Conservation (phyloP, 1,284 basidiomycete species). For the Ganoderma boninense region DNA sequence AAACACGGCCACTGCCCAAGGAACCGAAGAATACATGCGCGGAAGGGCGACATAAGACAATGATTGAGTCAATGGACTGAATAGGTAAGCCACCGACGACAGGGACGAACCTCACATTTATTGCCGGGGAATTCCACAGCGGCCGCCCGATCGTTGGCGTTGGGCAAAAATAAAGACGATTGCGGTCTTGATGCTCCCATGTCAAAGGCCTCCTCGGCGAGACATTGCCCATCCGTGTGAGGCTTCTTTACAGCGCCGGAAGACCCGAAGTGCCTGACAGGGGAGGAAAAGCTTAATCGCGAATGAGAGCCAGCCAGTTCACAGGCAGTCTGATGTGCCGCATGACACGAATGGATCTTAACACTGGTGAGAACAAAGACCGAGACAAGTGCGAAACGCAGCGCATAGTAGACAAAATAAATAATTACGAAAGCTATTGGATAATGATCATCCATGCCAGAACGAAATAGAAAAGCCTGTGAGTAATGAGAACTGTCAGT, state of each 20-base stretch:
- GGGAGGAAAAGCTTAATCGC: background rate
- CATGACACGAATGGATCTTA: background rate
- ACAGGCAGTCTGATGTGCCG: background rate
- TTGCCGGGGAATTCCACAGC: background rate
- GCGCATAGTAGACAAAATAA: conserved; percentile 3
- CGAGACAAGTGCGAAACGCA: background rate
- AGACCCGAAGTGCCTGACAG: background rate
- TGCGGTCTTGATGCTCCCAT: conserved; percentile 1
- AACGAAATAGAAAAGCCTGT: conserved; percentile 84
- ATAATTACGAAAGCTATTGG: conserved; percentile 49
- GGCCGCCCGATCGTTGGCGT: background rate
- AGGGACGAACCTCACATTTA: background rate
- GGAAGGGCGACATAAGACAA: background rate
- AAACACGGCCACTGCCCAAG: background rate
- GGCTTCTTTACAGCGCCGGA: background rate
- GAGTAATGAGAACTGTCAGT: no score
- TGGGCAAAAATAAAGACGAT: background rate
- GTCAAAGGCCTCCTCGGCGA: conserved; percentile 2
- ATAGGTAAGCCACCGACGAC: background rate
- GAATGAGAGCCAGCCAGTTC: background rate
- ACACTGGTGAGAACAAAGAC: background rate
- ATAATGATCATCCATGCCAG: conserved; percentile 96
- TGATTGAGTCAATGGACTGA: background rate
- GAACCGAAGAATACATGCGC: background rate
- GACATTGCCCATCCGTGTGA: background rate